phyloP scores from a whole-genome alignment of 768 basidiomycete species.

The Ramaria sp. region DNA sequence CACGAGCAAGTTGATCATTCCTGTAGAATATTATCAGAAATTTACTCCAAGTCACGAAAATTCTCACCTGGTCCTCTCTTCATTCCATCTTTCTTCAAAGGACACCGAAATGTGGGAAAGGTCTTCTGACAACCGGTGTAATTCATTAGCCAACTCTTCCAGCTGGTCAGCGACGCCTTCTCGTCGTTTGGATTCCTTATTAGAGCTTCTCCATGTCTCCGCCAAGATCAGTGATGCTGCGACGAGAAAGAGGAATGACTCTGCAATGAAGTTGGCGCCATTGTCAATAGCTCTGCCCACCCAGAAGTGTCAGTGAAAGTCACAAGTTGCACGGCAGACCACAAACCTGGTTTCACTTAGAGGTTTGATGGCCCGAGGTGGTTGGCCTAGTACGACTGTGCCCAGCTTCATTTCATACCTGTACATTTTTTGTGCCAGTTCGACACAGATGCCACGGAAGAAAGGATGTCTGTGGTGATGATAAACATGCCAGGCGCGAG shows the following conservation, averaged over 20 bases:
- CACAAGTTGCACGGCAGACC: not conserved
- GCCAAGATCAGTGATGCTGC: slow-evolving; percentile 65
- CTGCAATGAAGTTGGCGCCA: slow-evolving; percentile 75
- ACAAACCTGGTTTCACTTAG: slow-evolving; percentile 65
- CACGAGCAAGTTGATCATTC: slow-evolving; percentile 54
- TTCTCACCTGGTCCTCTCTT: slow-evolving; percentile 36
- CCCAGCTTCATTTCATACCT: slow-evolving; percentile 61
- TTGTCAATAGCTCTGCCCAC: slow-evolving; percentile 65
- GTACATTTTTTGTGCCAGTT: slow-evolving; percentile 69
- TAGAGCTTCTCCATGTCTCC: slow-evolving; percentile 66
- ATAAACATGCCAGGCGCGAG: not conserved
- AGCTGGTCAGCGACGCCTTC: slow-evolving; percentile 64
- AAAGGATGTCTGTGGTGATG: slow-evolving; percentile 45
- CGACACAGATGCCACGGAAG: slow-evolving; percentile 61
- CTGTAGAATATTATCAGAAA: slow-evolving; percentile 22
- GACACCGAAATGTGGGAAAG: slow-evolving; percentile 29
- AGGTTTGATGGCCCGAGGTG: slow-evolving; percentile 59
- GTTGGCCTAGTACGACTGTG: slow-evolving; percentile 69
- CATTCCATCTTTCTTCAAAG: slow-evolving; percentile 35
- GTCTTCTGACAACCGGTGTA: slow-evolving; percentile 35
- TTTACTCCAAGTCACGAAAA: not conserved
- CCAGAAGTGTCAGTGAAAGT: not conserved
- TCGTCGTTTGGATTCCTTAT: slow-evolving; percentile 58
- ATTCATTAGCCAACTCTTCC: slow-evolving; percentile 38
- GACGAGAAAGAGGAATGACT: slow-evolving; percentile 75